phyloP scores from a whole-genome alignment of 345 rosid genomes.

The Arabidopsis thaliana region TAIR10.1 NC_003076.8:23919501-23920000 shows the following conservation, averaged over 20 bases:
- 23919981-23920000: conserved; percentile 7
- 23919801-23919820: conserved; percentile 19
- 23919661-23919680: conserved; percentile 9
- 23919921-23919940: conserved; percentile 74
- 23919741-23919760: conserved; percentile 2
- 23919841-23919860: neutral
- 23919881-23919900: conserved; percentile 73
- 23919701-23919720: conserved; percentile 37
- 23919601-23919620: neutral
- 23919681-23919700: conserved; percentile 36
- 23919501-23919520: neutral
- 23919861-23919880: conserved; percentile 56
- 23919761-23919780: conserved; percentile 1
- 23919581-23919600: neutral
- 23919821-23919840: conserved; percentile 17
- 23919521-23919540: neutral
- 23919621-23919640: neutral
- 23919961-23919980: neutral
- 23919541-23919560: neutral
- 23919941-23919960: conserved; percentile 58
- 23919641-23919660: conserved; percentile 26
- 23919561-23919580: neutral
- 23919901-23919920: conserved; percentile 75
- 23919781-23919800: conserved; percentile 21
- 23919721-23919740: conserved; percentile 23